Evolutionary conservation across 345 rosid genomes (phyloP).

Genomic region (Rhizophora apiculata): DNA sequence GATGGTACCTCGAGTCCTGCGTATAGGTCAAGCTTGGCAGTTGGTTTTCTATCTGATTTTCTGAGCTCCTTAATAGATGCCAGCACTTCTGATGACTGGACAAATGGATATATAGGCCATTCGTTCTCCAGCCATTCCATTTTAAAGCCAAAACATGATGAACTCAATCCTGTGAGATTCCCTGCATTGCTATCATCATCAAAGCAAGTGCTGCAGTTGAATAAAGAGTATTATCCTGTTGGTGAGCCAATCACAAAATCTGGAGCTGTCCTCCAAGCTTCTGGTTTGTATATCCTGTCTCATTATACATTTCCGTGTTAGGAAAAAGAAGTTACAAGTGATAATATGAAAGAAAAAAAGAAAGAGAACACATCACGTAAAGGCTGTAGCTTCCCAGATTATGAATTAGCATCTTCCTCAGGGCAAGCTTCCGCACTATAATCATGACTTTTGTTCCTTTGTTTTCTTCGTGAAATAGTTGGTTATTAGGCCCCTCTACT

Average conservation of each 20-base stretch:
- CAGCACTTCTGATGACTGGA: constrained; percentile 2
- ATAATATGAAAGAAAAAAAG: too few relatives aligned
- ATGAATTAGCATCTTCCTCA: too few relatives aligned
- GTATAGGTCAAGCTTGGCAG: constrained; percentile 74
- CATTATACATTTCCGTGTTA: not conserved
- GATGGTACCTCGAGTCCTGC: constrained; percentile 40
- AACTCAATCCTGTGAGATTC: constrained; percentile 16
- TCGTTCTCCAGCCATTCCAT: constrained; percentile 11
- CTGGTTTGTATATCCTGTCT: constrained; percentile 51
- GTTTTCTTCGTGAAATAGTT: too few relatives aligned
- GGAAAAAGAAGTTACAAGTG: too few relatives aligned
- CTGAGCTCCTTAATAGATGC: constrained; percentile 39
- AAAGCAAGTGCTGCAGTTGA: constrained; percentile 52
- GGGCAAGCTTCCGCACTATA: too few relatives aligned
- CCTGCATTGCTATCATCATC: constrained; percentile 51
- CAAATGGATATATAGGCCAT: constrained; percentile 14
- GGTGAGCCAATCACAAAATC: constrained; percentile 60
- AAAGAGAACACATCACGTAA: too few relatives aligned
- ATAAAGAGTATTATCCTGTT: constrained; percentile 56
- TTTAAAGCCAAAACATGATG: constrained; percentile 9
- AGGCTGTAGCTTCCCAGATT: too few relatives aligned
- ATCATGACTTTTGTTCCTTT: too few relatives aligned
- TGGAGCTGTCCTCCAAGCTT: constrained; percentile 75
- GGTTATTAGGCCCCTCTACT: too few relatives aligned
- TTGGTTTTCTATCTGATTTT: constrained; percentile 70